Percentiles rank a stretch among this genome's conserved stretches.
These are phyloP conservation scores for Sarocladium kiliense DNA, from an alignment of 2,329 filamentous ascomycete species.

Conservation along the genomic window DNA sequence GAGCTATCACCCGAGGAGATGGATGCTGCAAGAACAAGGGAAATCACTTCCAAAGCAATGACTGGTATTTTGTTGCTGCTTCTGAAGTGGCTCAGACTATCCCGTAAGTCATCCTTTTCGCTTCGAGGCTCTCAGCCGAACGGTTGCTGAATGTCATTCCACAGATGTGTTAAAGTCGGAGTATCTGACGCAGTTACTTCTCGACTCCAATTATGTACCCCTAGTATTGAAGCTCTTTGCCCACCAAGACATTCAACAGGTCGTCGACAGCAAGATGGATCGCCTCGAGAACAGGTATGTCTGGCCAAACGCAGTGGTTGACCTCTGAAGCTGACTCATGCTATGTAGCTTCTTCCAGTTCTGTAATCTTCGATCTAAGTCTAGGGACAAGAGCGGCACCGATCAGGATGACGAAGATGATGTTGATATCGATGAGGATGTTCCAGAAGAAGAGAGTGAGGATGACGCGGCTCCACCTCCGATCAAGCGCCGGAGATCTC, in stretches of 20 bases:
- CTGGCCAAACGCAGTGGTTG: slow-evolving; percentile 15
- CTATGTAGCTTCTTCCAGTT: slow-evolving; percentile 79
- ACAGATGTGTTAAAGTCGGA: slow-evolving; percentile 91
- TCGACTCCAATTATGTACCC: slow-evolving; percentile 94
- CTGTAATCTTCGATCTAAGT: slow-evolving; percentile 65
- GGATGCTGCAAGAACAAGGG: slow-evolving; percentile 73
- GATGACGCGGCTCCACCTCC: slow-evolving; percentile 83
- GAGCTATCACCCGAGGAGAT: slow-evolving; percentile 66
- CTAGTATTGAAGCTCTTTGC: slow-evolving; percentile 90
- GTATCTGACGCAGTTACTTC: slow-evolving; percentile 84
- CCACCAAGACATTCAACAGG: slow-evolving; percentile 86
- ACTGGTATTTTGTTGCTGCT: slow-evolving; percentile 85
- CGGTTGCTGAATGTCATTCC: slow-evolving; percentile 14
- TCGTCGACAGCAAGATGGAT: slow-evolving; percentile 81
- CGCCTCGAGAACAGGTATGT: slow-evolving; percentile 70
- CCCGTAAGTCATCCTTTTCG: slow-evolving; percentile 56
- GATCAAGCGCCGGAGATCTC: slow-evolving; percentile 57
- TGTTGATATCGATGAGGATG: slow-evolving; percentile 17
- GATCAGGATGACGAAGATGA: slow-evolving; percentile 20
- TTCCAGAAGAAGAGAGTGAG: slow-evolving; percentile 47
- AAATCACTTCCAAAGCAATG: slow-evolving; percentile 86
- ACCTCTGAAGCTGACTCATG: slow-evolving; percentile 13
- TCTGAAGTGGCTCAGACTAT: slow-evolving; percentile 94
- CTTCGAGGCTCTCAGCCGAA: neutral
- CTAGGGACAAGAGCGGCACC: slow-evolving; percentile 27